Conservation (phyloP, 495 filamentous ascomycete species). For the Podospora conica region DNA sequence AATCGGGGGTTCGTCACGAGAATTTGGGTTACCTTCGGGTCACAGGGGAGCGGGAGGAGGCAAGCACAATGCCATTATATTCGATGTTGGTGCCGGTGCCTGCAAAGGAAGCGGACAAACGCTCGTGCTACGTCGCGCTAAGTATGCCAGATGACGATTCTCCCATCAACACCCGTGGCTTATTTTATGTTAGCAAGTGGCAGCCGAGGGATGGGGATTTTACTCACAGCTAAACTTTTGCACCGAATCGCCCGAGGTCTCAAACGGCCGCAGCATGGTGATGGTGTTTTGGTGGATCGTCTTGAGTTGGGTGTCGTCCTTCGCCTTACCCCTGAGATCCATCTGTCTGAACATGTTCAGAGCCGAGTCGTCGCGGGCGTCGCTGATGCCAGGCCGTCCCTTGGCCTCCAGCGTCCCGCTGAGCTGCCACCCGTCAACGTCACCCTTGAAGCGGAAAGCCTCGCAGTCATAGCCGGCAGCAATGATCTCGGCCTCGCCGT, state of each 20-base stretch:
- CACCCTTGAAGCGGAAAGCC: slow-evolving; percentile 83
- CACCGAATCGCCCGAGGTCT: slow-evolving; percentile 57
- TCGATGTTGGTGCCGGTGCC: too few species aligned
- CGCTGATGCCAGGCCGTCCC: slow-evolving; percentile 52
- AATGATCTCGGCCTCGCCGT: slow-evolving; percentile 85
- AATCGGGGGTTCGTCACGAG: neutral
- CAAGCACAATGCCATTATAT: neutral
- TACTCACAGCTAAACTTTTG: slow-evolving; percentile 83
- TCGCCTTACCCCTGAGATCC: slow-evolving; percentile 89
- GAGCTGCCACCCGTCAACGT: slow-evolving; percentile 76
- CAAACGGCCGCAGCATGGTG: slow-evolving; percentile 69
- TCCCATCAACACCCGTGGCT: slow-evolving; percentile 92
- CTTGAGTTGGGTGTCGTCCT: slow-evolving; percentile 87
- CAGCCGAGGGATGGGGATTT: slow-evolving; percentile 7
- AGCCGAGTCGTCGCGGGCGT: slow-evolving; percentile 60
- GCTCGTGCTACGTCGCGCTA: slow-evolving; percentile 17
- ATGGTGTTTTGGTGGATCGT: slow-evolving; percentile 98
- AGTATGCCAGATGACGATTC: slow-evolving; percentile 73
- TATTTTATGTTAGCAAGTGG: slow-evolving; percentile 36
- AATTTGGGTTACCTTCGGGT: neutral
- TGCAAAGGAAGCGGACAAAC: neutral
- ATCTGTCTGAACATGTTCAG: slow-evolving; percentile 98
- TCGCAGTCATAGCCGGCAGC: slow-evolving; percentile 96
- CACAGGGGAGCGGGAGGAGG: neutral
- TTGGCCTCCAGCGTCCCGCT: slow-evolving; percentile 77